These are phyloP conservation scores for Chlorella vulgaris DNA, from an alignment of 139 green algal genomes.

Conservation along the genomic window DNA sequence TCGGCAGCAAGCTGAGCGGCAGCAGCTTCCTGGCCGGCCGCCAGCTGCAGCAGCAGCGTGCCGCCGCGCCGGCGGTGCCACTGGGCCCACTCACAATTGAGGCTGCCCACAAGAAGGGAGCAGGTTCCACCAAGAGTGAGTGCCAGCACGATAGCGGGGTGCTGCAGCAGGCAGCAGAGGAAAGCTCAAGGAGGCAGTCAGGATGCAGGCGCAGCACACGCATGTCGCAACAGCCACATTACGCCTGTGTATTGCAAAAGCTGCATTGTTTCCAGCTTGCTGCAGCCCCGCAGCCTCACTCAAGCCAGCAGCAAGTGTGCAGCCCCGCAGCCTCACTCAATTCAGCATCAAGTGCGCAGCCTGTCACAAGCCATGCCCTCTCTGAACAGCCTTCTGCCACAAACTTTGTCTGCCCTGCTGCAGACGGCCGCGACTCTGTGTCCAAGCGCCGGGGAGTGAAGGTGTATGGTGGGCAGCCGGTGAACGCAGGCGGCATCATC, in stretches of 20 bases:
- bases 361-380: too few relatives aligned
- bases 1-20: slow-evolving; percentile 19
- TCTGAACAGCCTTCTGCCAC: too few relatives aligned
- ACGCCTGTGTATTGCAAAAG: too few relatives aligned
- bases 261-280: too few relatives aligned
- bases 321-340: too few relatives aligned
- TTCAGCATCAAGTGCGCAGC: too few relatives aligned
- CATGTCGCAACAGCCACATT: too few relatives aligned
- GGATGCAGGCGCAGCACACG: too few relatives aligned
- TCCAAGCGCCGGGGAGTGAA: slow-evolving; percentile 93
- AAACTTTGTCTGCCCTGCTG: too few relatives aligned
- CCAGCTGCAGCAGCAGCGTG: slow-evolving; percentile 12
- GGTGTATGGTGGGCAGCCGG: slow-evolving; percentile 93
- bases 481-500: slow-evolving; percentile 96
- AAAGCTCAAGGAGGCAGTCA: too few relatives aligned
- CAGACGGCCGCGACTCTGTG: slow-evolving; percentile 87
- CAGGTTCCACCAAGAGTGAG: slow-evolving; percentile 92
- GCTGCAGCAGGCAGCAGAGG: not conserved
- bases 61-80: slow-evolving; percentile 10
- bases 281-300: too few relatives aligned
- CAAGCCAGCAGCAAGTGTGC: too few relatives aligned
- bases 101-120: slow-evolving; percentile 87
- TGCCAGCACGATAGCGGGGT: not conserved
- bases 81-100: slow-evolving; percentile 49
- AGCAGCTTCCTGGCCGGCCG: slow-evolving; percentile 14